These are phyloP conservation scores for Fusarium algeriense DNA, from an alignment of 2,329 filamentous ascomycete species.

Conservation along the genomic window DNA sequence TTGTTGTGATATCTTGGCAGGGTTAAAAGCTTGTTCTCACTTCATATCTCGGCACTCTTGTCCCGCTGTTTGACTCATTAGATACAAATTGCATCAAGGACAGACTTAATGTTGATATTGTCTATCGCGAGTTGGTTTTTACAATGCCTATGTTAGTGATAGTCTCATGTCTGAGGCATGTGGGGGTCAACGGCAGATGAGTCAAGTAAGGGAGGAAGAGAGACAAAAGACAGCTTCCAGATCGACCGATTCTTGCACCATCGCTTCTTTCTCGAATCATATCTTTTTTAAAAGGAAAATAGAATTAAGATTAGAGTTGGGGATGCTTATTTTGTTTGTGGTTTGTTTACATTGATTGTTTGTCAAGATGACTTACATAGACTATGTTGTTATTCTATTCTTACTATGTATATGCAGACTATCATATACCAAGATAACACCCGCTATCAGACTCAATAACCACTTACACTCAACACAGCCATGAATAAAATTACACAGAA, in stretches of 20 bases:
- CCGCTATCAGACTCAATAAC: conserved; percentile 7
- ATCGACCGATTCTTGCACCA: conserved; percentile 20
- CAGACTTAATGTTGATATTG: conserved; percentile 27
- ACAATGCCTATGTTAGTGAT: conserved; percentile 9
- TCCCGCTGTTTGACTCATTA: conserved; percentile 9
- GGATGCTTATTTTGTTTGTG: neutral
- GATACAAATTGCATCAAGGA: neutral
- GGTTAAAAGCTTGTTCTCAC: conserved; percentile 1
- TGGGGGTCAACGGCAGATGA: conserved; percentile 6
- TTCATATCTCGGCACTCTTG: neutral
- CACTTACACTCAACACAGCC: conserved; percentile 14
- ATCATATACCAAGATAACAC: neutral
- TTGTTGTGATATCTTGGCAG: too few relatives aligned
- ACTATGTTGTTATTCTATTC: too few relatives aligned
- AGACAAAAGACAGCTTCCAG: conserved; percentile 18
- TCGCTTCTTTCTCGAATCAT: conserved; percentile 4
- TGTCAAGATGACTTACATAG: neutral
- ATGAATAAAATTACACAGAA: conserved; percentile 5
- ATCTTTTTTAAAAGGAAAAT: neutral
- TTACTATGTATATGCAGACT: neutral
- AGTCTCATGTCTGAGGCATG: neutral
- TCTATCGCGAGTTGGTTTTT: neutral
- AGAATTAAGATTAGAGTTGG: neutral
- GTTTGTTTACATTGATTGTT: conserved; percentile 6
- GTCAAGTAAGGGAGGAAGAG: conserved; percentile 27